Conservation (phyloP, 495 filamentous ascomycete species). For the Tuber magnatum region DNA sequence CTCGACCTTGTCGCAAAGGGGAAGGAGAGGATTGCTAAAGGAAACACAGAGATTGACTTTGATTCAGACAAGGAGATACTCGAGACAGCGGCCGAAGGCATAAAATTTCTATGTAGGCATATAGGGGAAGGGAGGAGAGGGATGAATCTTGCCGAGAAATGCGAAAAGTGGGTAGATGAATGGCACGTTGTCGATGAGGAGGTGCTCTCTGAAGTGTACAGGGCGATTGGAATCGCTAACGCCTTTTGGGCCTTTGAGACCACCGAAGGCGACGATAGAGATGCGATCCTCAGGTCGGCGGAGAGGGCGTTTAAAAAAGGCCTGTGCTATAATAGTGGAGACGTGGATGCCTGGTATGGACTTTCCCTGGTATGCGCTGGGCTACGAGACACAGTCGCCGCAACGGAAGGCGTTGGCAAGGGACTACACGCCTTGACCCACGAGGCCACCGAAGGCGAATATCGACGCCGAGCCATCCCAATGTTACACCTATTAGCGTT, state of each 20-base stretch:
- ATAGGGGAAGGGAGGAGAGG: constrained; percentile 75
- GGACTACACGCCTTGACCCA: constrained; percentile 43
- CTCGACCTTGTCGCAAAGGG: constrained; percentile 73
- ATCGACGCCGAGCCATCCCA: constrained; percentile 52
- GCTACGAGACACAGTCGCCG: constrained; percentile 64
- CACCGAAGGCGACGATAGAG: constrained; percentile 59
- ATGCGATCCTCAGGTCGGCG: constrained; percentile 64
- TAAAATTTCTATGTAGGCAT: constrained; percentile 73
- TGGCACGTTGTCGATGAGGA: constrained; percentile 39
- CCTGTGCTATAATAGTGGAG: constrained; percentile 57
- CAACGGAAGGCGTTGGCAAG: constrained; percentile 68
- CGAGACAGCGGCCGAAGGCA: constrained; percentile 66
- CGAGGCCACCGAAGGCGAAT: constrained; percentile 39
- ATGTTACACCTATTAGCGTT: constrained; percentile 83
- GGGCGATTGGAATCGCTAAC: constrained; percentile 72
- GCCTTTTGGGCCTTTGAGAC: constrained; percentile 81
- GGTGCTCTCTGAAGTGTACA: constrained; percentile 61
- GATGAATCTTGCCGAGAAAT: constrained; percentile 54
- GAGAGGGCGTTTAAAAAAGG: constrained; percentile 65
- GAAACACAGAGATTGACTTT: constrained; percentile 60
- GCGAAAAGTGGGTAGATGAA: constrained; percentile 60
- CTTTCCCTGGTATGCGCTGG: constrained; percentile 75
- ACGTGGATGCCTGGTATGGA: constrained; percentile 67
- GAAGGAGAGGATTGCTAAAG: constrained; percentile 72
- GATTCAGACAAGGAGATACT: constrained; percentile 71